A percentile compares a stretch with the other conserved stretches of the same genome.
Conservation (phyloP, 1,284 basidiomycete species). For the Papiliotrema terrestris region DNA sequence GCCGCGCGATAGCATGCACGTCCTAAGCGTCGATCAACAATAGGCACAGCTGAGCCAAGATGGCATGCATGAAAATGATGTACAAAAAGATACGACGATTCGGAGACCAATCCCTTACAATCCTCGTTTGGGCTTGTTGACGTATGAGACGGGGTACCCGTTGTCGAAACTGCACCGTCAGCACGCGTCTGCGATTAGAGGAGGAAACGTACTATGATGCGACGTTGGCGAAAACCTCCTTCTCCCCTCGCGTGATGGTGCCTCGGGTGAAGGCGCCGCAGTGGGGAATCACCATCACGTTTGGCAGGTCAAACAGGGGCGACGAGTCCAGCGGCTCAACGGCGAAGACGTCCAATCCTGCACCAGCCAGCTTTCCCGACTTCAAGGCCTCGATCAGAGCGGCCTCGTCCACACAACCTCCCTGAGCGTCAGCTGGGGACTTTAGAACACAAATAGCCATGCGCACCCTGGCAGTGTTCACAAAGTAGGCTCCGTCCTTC, state of each 20-base stretch:
- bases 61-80: background rate
- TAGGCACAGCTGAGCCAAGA: background rate
- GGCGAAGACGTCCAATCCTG: constrained; percentile 36
- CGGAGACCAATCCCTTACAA: background rate
- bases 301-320: constrained; percentile 10
- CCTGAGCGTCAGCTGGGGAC: constrained; percentile 5
- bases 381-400: constrained; percentile 23
- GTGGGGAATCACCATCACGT: constrained; percentile 31
- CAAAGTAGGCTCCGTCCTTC: constrained; percentile 21
- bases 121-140: background rate
- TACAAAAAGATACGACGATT: background rate
- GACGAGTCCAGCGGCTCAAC: constrained; percentile 22
- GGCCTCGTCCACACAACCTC: constrained; percentile 24
- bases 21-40: background rate
- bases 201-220: constrained; percentile 15
- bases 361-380: constrained; percentile 19
- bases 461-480: constrained; percentile 23
- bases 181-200: background rate
- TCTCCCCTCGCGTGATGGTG: constrained; percentile 16
- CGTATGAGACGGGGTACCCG: background rate
- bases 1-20: no score
- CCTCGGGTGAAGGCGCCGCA: constrained; percentile 20
- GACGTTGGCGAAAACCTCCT: constrained; percentile 25
- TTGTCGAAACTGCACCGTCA: background rate
- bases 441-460: background rate